phyloP scores from a whole-genome alignment of 352 stramenopile species.

The Globisporangium radiosum region DNA sequence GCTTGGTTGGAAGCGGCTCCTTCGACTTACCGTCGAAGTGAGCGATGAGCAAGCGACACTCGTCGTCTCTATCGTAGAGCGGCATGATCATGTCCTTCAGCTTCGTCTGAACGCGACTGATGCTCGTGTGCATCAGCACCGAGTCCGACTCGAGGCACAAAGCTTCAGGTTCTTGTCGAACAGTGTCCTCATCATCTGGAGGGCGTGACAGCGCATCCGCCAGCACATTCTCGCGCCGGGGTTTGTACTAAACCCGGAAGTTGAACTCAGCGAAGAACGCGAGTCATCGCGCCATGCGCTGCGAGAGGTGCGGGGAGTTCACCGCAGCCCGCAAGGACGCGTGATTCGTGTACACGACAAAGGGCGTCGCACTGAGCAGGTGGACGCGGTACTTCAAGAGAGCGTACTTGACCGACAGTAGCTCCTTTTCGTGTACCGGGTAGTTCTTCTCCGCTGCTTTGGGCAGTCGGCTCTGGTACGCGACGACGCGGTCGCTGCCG shows the following conservation, averaged over 20 bases:
- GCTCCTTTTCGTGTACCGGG: background rate
- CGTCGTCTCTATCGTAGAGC: background rate
- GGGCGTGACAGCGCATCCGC: slow-evolving; percentile 16
- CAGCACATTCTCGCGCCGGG: slow-evolving; percentile 11
- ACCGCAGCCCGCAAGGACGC: slow-evolving; percentile 15
- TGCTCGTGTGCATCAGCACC: background rate
- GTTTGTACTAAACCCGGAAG: slow-evolving; percentile 25
- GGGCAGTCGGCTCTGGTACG: background rate
- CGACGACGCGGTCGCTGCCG: background rate
- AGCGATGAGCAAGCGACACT: background rate
- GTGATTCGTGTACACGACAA: slow-evolving; percentile 18
- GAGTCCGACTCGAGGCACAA: background rate
- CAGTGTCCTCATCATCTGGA: slow-evolving; percentile 6
- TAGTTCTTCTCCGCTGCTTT: background rate
- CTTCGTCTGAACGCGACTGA: background rate
- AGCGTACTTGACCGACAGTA: background rate
- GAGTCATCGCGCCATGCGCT: slow-evolving; percentile 22
- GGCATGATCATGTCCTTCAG: background rate
- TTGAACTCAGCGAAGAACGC: slow-evolving; percentile 26
- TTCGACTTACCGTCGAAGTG: background rate
- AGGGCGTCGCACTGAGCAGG: background rate
- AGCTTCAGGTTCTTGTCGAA: background rate
- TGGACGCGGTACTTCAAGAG: slow-evolving; percentile 1
- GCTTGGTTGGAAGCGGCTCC: background rate
- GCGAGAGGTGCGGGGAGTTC: slow-evolving; percentile 11